Percentiles rank a stretch among this genome's conserved stretches.
Evolutionary conservation across 441 rosid genomes (phyloP).

Genomic region (Populus hybrid): DNA sequence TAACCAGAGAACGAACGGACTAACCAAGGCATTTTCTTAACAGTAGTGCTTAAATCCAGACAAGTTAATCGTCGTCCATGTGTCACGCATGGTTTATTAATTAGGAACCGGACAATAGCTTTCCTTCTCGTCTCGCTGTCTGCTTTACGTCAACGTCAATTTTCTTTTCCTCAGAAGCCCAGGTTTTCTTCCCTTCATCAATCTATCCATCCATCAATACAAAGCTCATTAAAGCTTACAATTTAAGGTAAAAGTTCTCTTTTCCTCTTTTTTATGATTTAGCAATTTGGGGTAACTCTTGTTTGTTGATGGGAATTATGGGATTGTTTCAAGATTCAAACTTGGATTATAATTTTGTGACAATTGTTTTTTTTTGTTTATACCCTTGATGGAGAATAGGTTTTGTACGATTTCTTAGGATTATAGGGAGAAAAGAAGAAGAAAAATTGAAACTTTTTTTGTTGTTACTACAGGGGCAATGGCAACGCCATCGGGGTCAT

Average conservation of each 20-base stretch:
- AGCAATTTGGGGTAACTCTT: neutral
- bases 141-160: neutral
- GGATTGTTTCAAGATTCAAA: neutral
- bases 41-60: neutral
- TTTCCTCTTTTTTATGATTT: neutral
- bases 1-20: neutral
- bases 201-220: neutral
- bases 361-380: neutral
- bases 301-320: neutral
- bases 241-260: neutral
- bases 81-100: neutral
- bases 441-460: neutral
- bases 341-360: neutral
- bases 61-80: neutral
- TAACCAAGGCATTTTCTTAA: neutral
- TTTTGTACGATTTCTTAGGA: neutral
- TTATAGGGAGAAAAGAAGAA: neutral
- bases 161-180: neutral
- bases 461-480: neutral
- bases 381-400: neutral
- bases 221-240: neutral
- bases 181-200: neutral
- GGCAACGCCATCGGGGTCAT: conserved; percentile 7
- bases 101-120: neutral
- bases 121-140: neutral